These are phyloP conservation scores for Entomortierella chlamydospora DNA, from an alignment of 192 early-diverging fungal genomes.

Conservation along the genomic window DNA sequence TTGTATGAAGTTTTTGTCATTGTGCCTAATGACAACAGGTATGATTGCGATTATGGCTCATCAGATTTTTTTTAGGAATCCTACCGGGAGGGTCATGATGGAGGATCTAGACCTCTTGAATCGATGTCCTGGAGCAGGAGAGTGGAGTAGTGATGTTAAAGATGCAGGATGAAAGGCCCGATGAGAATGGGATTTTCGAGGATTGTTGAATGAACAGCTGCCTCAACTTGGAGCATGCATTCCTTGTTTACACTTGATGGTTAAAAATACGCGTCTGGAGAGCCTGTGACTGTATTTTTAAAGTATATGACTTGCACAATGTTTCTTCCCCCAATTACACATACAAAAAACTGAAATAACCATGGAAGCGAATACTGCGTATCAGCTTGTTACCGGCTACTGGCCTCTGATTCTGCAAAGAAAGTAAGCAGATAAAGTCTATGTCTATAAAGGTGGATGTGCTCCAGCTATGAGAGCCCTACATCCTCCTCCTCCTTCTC, in stretches of 20 bases:
- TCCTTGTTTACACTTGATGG: slow-evolving; percentile 7
- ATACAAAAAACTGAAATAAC: too few species aligned
- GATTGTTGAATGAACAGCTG: slow-evolving; percentile 9
- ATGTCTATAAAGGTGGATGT: too few species aligned
- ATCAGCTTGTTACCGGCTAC: too few species aligned
- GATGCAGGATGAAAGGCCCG: neutral
- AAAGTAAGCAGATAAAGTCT: too few species aligned
- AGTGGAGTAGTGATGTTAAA: neutral
- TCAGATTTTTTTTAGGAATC: slow-evolving; percentile 12
- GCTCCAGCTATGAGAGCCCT: too few species aligned
- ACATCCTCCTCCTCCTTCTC: too few species aligned
- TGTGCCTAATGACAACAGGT: neutral
- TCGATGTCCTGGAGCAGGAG: slow-evolving; percentile 12
- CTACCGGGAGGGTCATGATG: slow-evolving; percentile 37
- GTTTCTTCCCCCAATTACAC: too few species aligned
- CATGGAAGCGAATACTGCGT: too few species aligned
- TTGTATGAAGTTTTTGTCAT: slow-evolving; percentile 41
- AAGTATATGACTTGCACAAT: too few species aligned
- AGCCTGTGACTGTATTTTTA: too few species aligned
- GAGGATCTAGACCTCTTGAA: slow-evolving; percentile 7
- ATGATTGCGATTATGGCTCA: neutral
- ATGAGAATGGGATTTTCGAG: slow-evolving; percentile 24
- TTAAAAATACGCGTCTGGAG: slow-evolving; percentile 3
- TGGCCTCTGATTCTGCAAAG: too few species aligned
- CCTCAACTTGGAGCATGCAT: neutral